A percentile compares a stretch with the other conserved stretches of the same genome.
These are phyloP conservation scores for Huntiella decipiens DNA, from an alignment of 2,329 filamentous ascomycete species.

Conservation along the genomic window DNA sequence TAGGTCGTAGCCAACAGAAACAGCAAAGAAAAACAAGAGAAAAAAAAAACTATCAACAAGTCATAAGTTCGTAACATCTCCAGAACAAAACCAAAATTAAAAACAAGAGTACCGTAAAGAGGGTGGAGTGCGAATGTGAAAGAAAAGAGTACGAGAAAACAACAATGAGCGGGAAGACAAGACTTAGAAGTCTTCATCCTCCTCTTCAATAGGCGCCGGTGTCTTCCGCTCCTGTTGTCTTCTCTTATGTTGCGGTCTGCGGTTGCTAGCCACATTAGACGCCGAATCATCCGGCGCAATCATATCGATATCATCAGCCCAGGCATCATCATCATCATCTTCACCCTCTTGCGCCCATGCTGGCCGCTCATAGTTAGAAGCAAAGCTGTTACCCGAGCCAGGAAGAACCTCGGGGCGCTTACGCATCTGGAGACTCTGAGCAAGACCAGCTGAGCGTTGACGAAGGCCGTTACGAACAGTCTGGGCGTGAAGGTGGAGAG, in stretches of 20 bases:
- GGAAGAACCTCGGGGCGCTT: conserved; percentile 36
- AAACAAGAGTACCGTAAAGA: background rate
- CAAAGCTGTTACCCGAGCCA: conserved; percentile 27
- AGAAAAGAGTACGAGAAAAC: background rate
- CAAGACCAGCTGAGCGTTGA: conserved; percentile 63
- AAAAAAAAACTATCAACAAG: conserved; percentile 5
- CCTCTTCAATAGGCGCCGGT: conserved; percentile 55
- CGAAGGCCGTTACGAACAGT: conserved; percentile 58
- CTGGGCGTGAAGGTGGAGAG: conserved; percentile 72
- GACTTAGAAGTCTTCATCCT: conserved; percentile 37
- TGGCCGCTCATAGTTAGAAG: conserved; percentile 26
- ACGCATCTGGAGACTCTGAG: conserved; percentile 41
- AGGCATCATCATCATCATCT: conserved; percentile 36
- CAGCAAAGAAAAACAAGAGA: conserved; percentile 1
- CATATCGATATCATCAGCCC: conserved; percentile 32
- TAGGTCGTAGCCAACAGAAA: conserved; percentile 1
- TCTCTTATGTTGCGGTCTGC: conserved; percentile 47
- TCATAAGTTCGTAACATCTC: conserved; percentile 1
- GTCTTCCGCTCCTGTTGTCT: conserved; percentile 45
- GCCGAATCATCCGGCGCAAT: conserved; percentile 63
- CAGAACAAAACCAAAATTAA: conserved; percentile 2
- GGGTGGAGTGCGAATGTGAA: background rate
- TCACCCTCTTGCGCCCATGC: conserved; percentile 23
- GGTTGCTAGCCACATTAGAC: conserved; percentile 58
- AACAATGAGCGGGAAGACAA: background rate